phyloP scores from a whole-genome alignment of 768 basidiomycete genomes.

The Russula sp. region DNA sequence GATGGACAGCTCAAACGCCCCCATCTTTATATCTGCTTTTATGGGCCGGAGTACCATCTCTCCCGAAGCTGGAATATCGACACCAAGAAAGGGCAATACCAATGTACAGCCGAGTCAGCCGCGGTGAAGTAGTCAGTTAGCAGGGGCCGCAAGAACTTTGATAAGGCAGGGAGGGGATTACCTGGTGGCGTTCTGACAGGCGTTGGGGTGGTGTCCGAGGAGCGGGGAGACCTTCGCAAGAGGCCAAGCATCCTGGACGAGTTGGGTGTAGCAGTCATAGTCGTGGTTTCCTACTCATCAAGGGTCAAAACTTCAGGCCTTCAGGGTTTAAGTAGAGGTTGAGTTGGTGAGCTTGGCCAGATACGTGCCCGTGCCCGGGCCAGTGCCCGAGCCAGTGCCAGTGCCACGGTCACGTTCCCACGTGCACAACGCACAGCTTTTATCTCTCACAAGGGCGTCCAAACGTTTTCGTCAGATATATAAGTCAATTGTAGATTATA shows the following conservation, averaged over 20 bases:
- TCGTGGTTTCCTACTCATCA: background rate
- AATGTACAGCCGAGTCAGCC: too few relatives aligned
- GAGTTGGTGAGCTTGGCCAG: background rate
- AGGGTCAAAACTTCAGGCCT: background rate
- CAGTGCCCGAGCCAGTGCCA: too few relatives aligned
- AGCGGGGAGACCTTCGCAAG: slow-evolving; percentile 3
- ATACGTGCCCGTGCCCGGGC: too few relatives aligned
- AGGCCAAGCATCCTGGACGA: background rate
- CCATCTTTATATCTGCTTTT: background rate
- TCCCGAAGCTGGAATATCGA: background rate
- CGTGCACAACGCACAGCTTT: background rate
- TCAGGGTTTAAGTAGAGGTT: background rate
- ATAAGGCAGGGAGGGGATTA: background rate
- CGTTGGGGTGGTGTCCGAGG: background rate
- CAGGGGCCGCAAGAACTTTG: too few relatives aligned
- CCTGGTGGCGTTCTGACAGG: background rate
- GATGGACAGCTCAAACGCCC: slow-evolving; percentile 4
- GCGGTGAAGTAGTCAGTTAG: too few relatives aligned
- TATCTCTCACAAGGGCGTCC: background rate
- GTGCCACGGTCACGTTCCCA: background rate
- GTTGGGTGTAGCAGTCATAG: background rate
- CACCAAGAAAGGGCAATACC: background rate
- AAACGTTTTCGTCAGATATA: background rate
- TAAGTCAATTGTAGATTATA: slow-evolving; percentile 21
- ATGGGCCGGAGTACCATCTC: background rate